Base-by-base conservation (phyloP, 164 flowering plant genomes). In the Chloranthus sessilifolius region DNA sequence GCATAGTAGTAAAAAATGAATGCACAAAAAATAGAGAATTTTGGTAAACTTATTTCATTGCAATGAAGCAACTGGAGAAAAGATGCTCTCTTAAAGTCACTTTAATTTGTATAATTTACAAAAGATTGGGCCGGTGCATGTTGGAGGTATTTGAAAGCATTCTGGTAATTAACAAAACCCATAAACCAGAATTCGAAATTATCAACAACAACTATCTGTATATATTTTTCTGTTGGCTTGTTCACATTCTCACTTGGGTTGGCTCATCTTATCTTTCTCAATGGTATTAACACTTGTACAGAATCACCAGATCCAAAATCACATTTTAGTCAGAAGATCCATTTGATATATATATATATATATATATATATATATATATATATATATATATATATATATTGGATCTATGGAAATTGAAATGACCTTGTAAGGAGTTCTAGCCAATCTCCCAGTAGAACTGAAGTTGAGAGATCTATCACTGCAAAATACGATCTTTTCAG, bases 111-210 rank as follows among this genome's bases (percentile, higher is more conserved):
- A 20, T 28, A 43, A 31, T 33, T 11, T 8, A 15, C 12, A 1
- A 41, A 37, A 47, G 52, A 42, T 5, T 24, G 47, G 42, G 69
- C 55, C 31, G 69, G 50, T 21, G 69, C 67, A 30, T 55, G 58
- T 31, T 66, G 70, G 21, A 78, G 60, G 52, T 50, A 38, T 65
- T 53, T 53, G 34, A 71, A 65, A 22, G 74, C 69, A 58, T 71
- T 75, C 52, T 70, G 63, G 31, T 69, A 74, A 21, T 65, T 62
- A 11, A 74, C 58, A 55, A 77, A 74, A 12, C 78, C 79, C 79
- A 70, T 72, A 47, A 77, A 74, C 82, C 82, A 77, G 60, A 77
- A 77, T 27, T 77, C 79, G 44, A 62, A 74, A 36, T 63, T 44
- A 39, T 77, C 79, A 7, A 52, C 61, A 1, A 77, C 74, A 20